Evolutionary conservation across 805 yeast species (phyloP).

Genomic region (Candida oleophila): DNA sequence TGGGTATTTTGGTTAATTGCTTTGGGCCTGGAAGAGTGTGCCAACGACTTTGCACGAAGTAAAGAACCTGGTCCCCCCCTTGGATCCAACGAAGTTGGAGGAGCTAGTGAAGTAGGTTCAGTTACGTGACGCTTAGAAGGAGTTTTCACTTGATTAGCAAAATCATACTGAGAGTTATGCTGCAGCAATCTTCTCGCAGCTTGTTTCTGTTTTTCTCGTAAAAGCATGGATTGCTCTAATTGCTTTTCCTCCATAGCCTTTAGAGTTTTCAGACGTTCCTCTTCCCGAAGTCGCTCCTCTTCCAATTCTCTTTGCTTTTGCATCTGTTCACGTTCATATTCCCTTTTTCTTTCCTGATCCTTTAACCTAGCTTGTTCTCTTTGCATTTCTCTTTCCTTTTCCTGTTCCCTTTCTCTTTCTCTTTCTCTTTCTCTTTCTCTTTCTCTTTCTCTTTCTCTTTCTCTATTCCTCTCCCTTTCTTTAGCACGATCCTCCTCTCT

Average conservation of each 20-base stretch:
- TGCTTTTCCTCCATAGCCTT: background rate
- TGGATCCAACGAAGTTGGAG: constrained; percentile 37
- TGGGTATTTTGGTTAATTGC: constrained; percentile 25
- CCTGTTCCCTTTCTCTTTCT: constrained; percentile 13
- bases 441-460: constrained; percentile 12
- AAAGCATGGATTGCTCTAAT: constrained; percentile 1
- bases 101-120: constrained; percentile 17
- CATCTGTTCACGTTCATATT: constrained; percentile 14
- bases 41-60: constrained; percentile 37
- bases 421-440: constrained; percentile 8
- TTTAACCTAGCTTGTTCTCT: constrained; percentile 17
- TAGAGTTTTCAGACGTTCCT: constrained; percentile 3
- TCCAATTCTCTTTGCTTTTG: constrained; percentile 15
- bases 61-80: constrained; percentile 24
- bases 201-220: constrained; percentile 5
- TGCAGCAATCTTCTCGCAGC: constrained; percentile 4
- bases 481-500: constrained; percentile 22
- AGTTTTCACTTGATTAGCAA: constrained; percentile 10
- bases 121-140: constrained; percentile 21
- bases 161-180: constrained; percentile 12
- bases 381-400: constrained; percentile 9
- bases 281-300: constrained; percentile 7
- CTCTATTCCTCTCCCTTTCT: constrained; percentile 16
- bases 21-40: constrained; percentile 23
- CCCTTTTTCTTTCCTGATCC: constrained; percentile 16